Conservation (phyloP, 768 basidiomycete species). For the Termitomyces sp. region DNA sequence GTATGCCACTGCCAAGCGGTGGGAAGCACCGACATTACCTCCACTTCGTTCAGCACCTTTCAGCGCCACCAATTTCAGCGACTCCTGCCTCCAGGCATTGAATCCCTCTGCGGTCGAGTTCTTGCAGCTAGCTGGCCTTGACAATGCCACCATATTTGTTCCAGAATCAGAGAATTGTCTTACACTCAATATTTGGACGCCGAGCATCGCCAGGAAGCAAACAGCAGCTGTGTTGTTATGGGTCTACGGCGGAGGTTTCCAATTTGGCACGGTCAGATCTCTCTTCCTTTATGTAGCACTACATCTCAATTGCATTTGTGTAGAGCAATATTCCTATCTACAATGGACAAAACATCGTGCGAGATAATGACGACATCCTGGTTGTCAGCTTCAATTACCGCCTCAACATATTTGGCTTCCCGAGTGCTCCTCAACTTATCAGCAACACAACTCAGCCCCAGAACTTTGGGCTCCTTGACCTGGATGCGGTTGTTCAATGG, state of each 20-base stretch:
- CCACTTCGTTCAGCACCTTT: conserved; percentile 20
- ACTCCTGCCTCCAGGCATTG: conserved; percentile 31
- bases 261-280: conserved; percentile 33
- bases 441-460: too few species aligned
- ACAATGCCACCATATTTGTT: conserved; percentile 23
- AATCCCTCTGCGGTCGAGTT: conserved; percentile 24
- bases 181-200: conserved; percentile 39
- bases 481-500: too few species aligned
- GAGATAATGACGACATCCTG: too few species aligned
- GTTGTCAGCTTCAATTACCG: too few species aligned
- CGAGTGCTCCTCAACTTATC: too few species aligned
- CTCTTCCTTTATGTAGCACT: background rate
- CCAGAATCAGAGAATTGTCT: conserved; percentile 36
- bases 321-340: conserved; percentile 33
- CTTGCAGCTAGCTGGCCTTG: conserved; percentile 23
- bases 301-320: background rate
- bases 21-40: too few species aligned
- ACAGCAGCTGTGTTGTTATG: conserved; percentile 35
- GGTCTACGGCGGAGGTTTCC: conserved; percentile 40
- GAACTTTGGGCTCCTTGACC: too few species aligned
- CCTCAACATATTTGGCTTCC: too few species aligned
- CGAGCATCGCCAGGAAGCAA: conserved; percentile 30
- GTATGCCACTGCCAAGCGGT: too few species aligned
- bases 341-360: conserved; percentile 32
- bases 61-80: conserved; percentile 28